Evolutionary conservation across 2,329 filamentous ascomycete genomes (phyloP).

Genomic region (Cercospora sojina): DNA sequence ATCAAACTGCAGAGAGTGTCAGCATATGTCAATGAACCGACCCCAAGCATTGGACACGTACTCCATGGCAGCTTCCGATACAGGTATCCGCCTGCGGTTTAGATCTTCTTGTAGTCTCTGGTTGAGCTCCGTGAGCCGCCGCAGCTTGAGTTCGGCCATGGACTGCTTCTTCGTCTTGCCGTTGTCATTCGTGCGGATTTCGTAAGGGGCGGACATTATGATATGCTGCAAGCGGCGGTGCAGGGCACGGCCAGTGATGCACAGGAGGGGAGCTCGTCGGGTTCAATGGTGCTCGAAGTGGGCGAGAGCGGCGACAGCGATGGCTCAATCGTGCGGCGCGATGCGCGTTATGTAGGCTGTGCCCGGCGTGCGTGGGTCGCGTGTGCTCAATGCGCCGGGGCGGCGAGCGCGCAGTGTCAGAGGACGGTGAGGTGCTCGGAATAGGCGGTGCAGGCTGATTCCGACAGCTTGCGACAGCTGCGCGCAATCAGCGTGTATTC

Average conservation of each 20-base stretch:
- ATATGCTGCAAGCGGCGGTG: constrained; percentile 8
- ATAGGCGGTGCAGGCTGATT: constrained; percentile 3
- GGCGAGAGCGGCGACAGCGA: not conserved
- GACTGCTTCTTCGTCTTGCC: constrained; percentile 94
- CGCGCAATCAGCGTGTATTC: constrained; percentile 10
- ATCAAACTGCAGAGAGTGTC: constrained; percentile 69
- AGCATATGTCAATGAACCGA: not conserved
- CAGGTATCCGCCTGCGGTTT: constrained; percentile 90
- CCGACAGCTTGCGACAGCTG: constrained; percentile 14
- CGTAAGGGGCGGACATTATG: constrained; percentile 62
- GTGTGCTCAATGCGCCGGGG: constrained; percentile 14
- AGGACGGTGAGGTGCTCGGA: constrained; percentile 7
- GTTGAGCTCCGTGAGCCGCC: constrained; percentile 94
- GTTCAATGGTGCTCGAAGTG: not conserved
- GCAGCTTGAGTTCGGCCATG: constrained; percentile 97
- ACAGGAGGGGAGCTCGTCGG: not conserved
- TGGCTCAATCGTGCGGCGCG: constrained; percentile 1
- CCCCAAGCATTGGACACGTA: constrained; percentile 36
- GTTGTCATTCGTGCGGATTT: constrained; percentile 64
- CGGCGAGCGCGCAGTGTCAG: constrained; percentile 8
- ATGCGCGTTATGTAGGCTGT: constrained; percentile 5
- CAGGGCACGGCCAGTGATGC: not conserved
- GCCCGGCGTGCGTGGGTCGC: constrained; percentile 7
- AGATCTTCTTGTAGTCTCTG: constrained; percentile 92
- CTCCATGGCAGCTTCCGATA: constrained; percentile 78